Base-by-base conservation (phyloP, 768 basidiomycete species). In the Tricholoma matsutake region DNA sequence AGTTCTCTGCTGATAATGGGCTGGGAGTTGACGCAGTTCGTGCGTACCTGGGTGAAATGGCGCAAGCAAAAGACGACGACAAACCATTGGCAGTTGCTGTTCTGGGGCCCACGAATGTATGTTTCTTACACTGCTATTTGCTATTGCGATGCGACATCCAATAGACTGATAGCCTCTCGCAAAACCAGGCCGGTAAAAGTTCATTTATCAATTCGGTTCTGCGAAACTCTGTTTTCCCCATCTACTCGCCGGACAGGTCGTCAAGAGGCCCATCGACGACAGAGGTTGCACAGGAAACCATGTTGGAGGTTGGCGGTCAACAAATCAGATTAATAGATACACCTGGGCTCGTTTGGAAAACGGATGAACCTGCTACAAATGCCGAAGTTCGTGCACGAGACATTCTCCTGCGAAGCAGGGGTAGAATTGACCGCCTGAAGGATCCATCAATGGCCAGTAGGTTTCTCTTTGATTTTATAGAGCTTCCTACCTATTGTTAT, bases 391-490 rank as follows among this genome's bases (percentile, higher is more conserved):
- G 85, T 35, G 81, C 85, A 4, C 83, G 81, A 18, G 95, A 97
- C 68, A 83, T 94, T 57, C 73, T 96, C n/a, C 70, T 91, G 64
- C 82, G 94, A 53, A 88, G 83, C 69, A 82, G 87, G 64, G 95
- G 94, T 11, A 81, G 89, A 64, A 86, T 96, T 47, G 94, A 96
- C 71, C 83, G 87, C 57, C 76, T 96, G 60, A 95, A 94, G 71
- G 92, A 95, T 68, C 87, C 92, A 53, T 65, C 84, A 34, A 83
- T 83, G 32, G 82, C 87, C 56, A 81, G 92, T 91, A 70, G 59
- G 90, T 75, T 32, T 29, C 8, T 32, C 16, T 31, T 53, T 53
- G 9, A 8, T 31, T 31, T 53, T 16, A 31, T 5, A 18, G 29
- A 25, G 10, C n/a, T 35, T 57, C 43, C 6, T 51, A 29, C 5